Conservation (phyloP, 2,329 filamentous ascomycete genomes). For the Lasiodiplodia sp. region DNA sequence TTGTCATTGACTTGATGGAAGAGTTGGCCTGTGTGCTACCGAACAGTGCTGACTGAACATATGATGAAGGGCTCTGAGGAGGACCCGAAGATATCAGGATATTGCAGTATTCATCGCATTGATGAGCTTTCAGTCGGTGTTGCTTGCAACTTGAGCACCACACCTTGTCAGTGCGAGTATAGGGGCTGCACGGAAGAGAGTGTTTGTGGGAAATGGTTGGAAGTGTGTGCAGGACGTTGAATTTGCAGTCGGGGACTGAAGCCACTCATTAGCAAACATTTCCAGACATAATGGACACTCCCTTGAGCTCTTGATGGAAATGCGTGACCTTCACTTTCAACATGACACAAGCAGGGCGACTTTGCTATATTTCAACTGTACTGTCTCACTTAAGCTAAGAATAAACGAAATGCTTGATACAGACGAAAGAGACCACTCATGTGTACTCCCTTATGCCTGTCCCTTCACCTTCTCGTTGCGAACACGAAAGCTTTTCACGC, state of each 20-base stretch:
- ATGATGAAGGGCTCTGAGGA: not conserved
- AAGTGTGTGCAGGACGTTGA: too few species aligned
- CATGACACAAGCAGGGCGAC: not conserved
- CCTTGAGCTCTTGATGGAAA: not conserved
- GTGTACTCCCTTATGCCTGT: not conserved
- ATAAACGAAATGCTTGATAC: not conserved
- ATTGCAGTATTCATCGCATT: too few species aligned
- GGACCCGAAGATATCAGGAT: not conserved
- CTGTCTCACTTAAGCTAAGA: not conserved
- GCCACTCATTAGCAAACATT: not conserved
- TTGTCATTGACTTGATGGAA: not conserved
- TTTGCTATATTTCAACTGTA: not conserved
- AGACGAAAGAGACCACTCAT: not conserved
- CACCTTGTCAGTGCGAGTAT: too few species aligned
- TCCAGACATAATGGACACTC: not conserved
- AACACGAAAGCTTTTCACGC: not conserved
- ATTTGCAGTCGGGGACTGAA: too few species aligned
- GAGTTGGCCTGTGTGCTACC: not conserved
- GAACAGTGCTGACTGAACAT: not conserved
- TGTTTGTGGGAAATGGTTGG: too few species aligned
- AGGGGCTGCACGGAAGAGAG: too few species aligned
- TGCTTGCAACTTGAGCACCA: too few species aligned
- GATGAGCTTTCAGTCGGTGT: too few species aligned
- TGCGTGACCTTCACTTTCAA: not conserved
- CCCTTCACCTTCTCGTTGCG: not conserved